Evolutionary conservation across 1,284 basidiomycete genomes (phyloP).

Genomic region (Stygiomarasmius scandens): DNA sequence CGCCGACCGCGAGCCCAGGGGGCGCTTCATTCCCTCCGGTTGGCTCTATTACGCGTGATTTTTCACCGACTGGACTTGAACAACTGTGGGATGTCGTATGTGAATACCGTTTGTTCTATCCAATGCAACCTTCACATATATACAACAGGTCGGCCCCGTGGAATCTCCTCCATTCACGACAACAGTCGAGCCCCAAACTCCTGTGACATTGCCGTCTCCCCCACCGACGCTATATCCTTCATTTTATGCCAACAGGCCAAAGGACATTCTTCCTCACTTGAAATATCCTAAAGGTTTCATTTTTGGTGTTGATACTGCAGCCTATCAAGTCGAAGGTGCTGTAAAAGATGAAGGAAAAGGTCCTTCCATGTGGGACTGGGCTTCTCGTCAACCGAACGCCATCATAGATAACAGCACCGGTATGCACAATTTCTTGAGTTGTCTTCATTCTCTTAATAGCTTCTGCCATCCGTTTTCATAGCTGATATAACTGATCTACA

Average conservation of each 20-base stretch:
- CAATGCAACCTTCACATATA: not conserved
- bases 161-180: conserved; percentile 48
- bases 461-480: conserved; percentile 18
- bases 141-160: conserved; percentile 45
- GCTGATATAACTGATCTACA: conserved; percentile 49
- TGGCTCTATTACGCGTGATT: conserved; percentile 42
- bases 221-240: conserved; percentile 47
- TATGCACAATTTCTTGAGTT: conserved; percentile 15
- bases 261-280: conserved; percentile 41
- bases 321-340: conserved; percentile 54
- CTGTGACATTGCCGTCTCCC: conserved; percentile 42
- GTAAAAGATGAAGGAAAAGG: conserved; percentile 51
- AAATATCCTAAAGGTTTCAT: conserved; percentile 46
- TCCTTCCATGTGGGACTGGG: conserved; percentile 52
- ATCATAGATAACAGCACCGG: conserved; percentile 45
- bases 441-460: not conserved
- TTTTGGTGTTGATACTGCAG: conserved; percentile 51
- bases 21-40: conserved; percentile 35
- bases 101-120: not conserved
- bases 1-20: not conserved
- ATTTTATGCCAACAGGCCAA: conserved; percentile 45
- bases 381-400: conserved; percentile 42
- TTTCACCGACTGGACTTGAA: conserved; percentile 39
- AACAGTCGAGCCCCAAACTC: conserved; percentile 39
- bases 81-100: conserved; percentile 46